These are phyloP conservation scores for Colletotrichum gloeosporioides DNA, from an alignment of 2,329 filamentous ascomycete genomes.

Conservation along the genomic window DNA sequence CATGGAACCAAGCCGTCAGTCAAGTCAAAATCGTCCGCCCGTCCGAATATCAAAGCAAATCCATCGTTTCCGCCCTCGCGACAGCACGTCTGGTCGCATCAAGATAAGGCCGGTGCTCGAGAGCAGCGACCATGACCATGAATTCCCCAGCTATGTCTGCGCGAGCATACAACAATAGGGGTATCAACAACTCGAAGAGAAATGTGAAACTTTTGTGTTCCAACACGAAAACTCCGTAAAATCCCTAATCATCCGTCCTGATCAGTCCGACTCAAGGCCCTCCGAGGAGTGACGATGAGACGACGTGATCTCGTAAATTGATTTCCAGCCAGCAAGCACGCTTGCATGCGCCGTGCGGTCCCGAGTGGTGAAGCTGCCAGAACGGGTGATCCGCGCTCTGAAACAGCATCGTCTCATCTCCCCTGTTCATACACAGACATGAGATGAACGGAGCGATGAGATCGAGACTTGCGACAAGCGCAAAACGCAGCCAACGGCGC, in stretches of 20 bases:
- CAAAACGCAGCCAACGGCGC: neutral
- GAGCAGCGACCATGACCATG: neutral
- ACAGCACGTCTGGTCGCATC: neutral
- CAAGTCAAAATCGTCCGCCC: neutral
- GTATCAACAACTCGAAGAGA: conserved; percentile 25
- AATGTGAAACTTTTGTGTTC: conserved; percentile 22
- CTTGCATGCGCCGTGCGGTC: neutral
- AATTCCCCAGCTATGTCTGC: neutral
- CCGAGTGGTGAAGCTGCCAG: neutral
- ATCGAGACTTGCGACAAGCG: neutral
- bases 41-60: conserved; percentile 11
- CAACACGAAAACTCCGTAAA: conserved; percentile 19
- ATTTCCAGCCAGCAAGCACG: conserved; percentile 11
- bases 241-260: conserved; percentile 13
- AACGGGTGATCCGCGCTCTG: neutral
- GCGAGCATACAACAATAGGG: conserved; percentile 19
- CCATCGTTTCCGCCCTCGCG: conserved; percentile 1
- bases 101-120: neutral
- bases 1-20: neutral
- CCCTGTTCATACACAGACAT: neutral
- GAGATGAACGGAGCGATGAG: neutral
- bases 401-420: neutral
- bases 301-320: conserved; percentile 4
- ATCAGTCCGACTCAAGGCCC: neutral
- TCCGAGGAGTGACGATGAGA: neutral